Conservation (phyloP, 441 rosid species). For the Viola pubescens region DNA sequence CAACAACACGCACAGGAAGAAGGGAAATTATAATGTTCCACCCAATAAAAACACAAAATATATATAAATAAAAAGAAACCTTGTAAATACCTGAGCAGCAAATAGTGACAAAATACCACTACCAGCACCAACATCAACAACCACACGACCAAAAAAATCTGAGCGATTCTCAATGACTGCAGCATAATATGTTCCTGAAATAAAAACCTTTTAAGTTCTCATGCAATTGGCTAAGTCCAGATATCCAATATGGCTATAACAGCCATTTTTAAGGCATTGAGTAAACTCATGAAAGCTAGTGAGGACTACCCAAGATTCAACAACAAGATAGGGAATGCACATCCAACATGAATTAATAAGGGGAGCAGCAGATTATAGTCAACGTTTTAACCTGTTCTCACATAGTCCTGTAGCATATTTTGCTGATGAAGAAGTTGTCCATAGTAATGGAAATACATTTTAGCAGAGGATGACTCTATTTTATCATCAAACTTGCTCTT, state of each 20-base stretch:
- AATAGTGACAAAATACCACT: conserved; percentile 92
- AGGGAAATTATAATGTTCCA: background rate
- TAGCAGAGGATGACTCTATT: conserved; percentile 82
- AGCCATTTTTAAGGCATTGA: background rate
- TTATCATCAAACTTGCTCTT: conserved; percentile 80
- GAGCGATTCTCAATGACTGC: conserved; percentile 86
- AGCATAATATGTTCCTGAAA: conserved; percentile 87
- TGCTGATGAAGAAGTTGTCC: conserved; percentile 94
- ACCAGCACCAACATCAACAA: conserved; percentile 98
- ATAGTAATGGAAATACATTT: conserved; percentile 95
- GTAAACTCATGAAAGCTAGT: background rate
- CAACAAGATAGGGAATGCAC: conserved; percentile 3
- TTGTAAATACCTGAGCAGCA: conserved; percentile 73
- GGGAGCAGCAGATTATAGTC: conserved; percentile 17
- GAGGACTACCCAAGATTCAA: conserved; percentile 1
- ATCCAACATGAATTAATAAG: conserved; percentile 7
- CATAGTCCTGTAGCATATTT: conserved; percentile 95
- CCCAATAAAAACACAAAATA: conserved; percentile 1
- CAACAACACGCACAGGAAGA: background rate
- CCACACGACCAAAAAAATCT: conserved; percentile 80
- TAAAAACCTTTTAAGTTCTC: conserved; percentile 6
- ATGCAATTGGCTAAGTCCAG: background rate
- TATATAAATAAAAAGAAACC: too few species aligned
- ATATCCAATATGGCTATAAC: background rate
- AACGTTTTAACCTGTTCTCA: conserved; percentile 70